A percentile compares a stretch with the other conserved stretches of the same genome.
Evolutionary conservation across 441 rosid species (phyloP).

Genomic region (Isatis lusitanica): DNA sequence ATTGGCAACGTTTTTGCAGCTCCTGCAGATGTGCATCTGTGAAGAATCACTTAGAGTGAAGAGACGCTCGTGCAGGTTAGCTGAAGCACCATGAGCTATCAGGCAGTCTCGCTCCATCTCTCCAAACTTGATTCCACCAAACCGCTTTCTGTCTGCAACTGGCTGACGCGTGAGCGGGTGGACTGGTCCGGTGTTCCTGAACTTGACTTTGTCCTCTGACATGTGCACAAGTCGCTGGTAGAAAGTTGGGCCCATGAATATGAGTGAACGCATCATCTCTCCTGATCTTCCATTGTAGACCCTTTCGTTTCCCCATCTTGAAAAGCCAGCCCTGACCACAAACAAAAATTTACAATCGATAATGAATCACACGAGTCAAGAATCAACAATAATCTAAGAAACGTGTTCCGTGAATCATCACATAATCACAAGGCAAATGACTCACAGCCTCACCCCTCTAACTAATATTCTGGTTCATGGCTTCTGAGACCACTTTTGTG

Average conservation of each 20-base stretch:
- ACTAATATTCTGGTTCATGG: constrained; percentile 7
- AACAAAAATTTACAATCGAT: neutral
- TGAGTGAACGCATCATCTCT: constrained; percentile 66
- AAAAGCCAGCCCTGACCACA: constrained; percentile 74
- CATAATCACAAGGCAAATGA: constrained; percentile 10
- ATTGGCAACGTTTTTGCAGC: constrained; percentile 57
- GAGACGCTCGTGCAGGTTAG: constrained; percentile 80
- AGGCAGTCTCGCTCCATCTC: constrained; percentile 96
- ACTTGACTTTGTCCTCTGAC: constrained; percentile 92
- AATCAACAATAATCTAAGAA: neutral
- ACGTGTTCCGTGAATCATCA: neutral
- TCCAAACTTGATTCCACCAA: constrained; percentile 88
- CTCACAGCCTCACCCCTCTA: constrained; percentile 1
- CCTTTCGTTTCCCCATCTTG: constrained; percentile 85
- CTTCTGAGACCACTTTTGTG: neutral
- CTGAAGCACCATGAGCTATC: constrained; percentile 84
- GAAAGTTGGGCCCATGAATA: constrained; percentile 89
- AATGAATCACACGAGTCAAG: neutral
- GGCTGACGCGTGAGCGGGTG: constrained; percentile 92
- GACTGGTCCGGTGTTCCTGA: constrained; percentile 91
- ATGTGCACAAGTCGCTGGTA: constrained; percentile 85
- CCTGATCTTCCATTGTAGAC: constrained; percentile 79
- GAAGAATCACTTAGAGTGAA: constrained; percentile 80
- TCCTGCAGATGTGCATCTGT: constrained; percentile 70
- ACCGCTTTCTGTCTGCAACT: constrained; percentile 83